phyloP scores from a whole-genome alignment of 306 rosid species.

The Quercus bicolor region DNA sequence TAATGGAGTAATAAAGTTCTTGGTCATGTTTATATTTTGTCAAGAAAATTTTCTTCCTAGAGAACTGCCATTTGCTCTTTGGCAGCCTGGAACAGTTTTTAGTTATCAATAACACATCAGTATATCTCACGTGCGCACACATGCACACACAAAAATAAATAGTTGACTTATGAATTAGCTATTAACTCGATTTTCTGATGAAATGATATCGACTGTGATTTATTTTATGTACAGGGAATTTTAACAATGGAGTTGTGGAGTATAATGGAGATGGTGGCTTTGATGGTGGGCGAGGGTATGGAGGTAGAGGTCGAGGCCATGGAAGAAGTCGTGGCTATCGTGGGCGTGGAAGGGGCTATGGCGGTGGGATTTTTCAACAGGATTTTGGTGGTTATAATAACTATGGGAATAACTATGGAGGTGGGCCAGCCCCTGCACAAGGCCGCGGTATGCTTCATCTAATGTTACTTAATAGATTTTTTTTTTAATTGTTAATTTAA shows the following conservation, averaged over 20 bases:
- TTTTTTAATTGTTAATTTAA: background rate
- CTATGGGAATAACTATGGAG: slow-evolving; percentile 23
- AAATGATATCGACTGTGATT: background rate
- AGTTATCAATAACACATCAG: background rate
- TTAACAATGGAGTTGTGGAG: slow-evolving; percentile 20
- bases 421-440: slow-evolving; percentile 9
- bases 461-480: background rate
- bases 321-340: slow-evolving; percentile 21
- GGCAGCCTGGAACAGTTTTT: background rate
- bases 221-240: slow-evolving; percentile 6
- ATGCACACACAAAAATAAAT: background rate
- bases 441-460: slow-evolving; percentile 9
- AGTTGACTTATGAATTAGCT: no score
- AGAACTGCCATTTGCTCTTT: background rate
- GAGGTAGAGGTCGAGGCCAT: slow-evolving; percentile 22
- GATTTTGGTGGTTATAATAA: slow-evolving; percentile 12
- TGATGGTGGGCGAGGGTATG: slow-evolving; percentile 18
- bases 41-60: no score
- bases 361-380: slow-evolving; percentile 15
- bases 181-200: no score
- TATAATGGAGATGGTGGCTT: slow-evolving; percentile 18
- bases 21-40: background rate
- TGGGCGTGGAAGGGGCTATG: slow-evolving; percentile 24
- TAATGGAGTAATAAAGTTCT: background rate
- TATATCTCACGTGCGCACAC: no score